Percentiles rank a stretch among this genome's conserved stretches.
Evolutionary conservation across 495 filamentous ascomycete genomes (phyloP).

Genomic region (Neurospora tetrasperma): DNA sequence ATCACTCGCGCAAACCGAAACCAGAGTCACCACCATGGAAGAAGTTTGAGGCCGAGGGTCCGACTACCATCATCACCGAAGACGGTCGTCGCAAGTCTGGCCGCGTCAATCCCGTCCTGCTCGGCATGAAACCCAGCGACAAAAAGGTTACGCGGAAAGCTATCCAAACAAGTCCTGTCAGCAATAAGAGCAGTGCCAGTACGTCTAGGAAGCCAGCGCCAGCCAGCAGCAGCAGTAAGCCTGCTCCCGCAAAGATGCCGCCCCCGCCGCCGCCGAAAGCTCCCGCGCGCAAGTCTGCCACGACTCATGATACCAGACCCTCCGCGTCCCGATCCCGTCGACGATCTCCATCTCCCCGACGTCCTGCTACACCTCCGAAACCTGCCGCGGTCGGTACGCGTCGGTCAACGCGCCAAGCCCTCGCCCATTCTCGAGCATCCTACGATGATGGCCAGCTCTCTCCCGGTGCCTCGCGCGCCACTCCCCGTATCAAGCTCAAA

Average conservation of each 20-base stretch:
- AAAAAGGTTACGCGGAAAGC: conserved; percentile 46
- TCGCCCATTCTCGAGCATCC: conserved; percentile 7
- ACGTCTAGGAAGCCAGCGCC: not conserved
- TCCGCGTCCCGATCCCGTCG: conserved; percentile 18
- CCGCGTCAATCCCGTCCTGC: conserved; percentile 63
- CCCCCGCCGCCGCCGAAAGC: conserved; percentile 5
- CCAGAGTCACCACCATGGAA: conserved; percentile 86
- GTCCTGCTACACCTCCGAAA: conserved; percentile 25
- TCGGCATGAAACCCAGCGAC: conserved; percentile 55
- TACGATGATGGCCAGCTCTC: conserved; percentile 18
- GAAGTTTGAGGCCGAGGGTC: conserved; percentile 73
- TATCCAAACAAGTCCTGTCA: conserved; percentile 14
- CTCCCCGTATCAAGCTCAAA: conserved; percentile 34
- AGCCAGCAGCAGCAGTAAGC: conserved; percentile 9
- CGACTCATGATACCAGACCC: conserved; percentile 16
- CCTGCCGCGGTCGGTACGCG: conserved; percentile 26
- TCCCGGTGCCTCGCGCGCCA: conserved; percentile 17
- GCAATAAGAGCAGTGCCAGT: not conserved
- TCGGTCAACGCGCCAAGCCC: conserved; percentile 23
- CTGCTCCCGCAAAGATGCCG: conserved; percentile 6
- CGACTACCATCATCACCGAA: conserved; percentile 62
- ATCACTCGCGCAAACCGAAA: conserved; percentile 31
- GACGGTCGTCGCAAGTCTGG: conserved; percentile 82
- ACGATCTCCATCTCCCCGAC: conserved; percentile 23
- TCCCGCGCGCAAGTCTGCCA: conserved; percentile 8